Conservation (phyloP, 768 basidiomycete species). For the Lentinula sp. region DNA sequence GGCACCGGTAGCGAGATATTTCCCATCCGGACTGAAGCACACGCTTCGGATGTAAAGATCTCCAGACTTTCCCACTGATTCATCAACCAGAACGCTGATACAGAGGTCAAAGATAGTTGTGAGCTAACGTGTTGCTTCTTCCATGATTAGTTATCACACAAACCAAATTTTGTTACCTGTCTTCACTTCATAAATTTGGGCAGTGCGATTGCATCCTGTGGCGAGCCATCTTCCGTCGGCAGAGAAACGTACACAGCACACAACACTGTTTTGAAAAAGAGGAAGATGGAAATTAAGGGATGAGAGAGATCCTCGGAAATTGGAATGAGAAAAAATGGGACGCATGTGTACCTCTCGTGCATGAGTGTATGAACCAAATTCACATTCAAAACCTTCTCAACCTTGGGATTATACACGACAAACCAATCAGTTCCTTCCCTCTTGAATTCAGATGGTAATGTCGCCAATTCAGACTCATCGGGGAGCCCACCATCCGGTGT, state of each 20-base stretch:
- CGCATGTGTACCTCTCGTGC: conserved; percentile 69
- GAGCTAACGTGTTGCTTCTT: conserved; percentile 13
- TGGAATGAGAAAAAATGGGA: not conserved
- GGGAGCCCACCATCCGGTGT: conserved; percentile 29
- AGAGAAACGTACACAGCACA: conserved; percentile 92
- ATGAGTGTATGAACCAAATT: conserved; percentile 78
- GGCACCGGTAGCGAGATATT: conserved; percentile 88
- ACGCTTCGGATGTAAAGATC: conserved; percentile 83
- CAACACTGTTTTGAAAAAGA: conserved; percentile 27
- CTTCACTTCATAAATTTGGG: conserved; percentile 92
- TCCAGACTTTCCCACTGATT: conserved; percentile 49
- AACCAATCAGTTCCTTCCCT: conserved; percentile 87
- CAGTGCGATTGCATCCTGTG: conserved; percentile 93
- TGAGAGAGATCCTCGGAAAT: not conserved
- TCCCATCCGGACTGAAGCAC: conserved; percentile 90
- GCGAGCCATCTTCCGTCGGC: conserved; percentile 90
- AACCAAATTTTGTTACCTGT: conserved; percentile 82
- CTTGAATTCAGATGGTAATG: conserved; percentile 49
- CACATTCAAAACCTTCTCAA: conserved; percentile 75
- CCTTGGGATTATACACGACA: conserved; percentile 78
- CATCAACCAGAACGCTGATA: conserved; percentile 55
- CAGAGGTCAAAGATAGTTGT: conserved; percentile 7
- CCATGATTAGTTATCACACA: not conserved
- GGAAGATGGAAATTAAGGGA: not conserved
- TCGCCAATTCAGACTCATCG: conserved; percentile 41